These are phyloP conservation scores for Xylaria arbuscula DNA, from an alignment of 2,329 filamentous ascomycete genomes.

Conservation along the genomic window DNA sequence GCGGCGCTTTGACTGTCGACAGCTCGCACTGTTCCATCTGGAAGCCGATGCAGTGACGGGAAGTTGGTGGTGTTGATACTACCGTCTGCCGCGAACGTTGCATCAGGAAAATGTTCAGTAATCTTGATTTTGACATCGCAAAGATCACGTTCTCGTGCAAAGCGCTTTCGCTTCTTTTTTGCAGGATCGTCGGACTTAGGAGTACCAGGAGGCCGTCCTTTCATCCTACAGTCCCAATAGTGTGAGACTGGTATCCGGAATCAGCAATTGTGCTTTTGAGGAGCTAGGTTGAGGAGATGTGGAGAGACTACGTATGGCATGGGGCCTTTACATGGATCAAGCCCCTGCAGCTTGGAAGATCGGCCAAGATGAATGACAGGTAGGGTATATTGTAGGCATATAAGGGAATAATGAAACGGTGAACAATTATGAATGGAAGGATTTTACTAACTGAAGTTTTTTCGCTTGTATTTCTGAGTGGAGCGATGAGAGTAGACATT, in stretches of 20 bases:
- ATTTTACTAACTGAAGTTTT: conserved; percentile 68
- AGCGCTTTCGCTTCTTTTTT: conserved; percentile 84
- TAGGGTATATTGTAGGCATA: background rate
- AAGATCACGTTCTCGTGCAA: conserved; percentile 78
- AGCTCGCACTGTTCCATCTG: conserved; percentile 42
- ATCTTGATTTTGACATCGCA: conserved; percentile 91
- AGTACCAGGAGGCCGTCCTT: conserved; percentile 81
- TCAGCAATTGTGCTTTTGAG: conserved; percentile 17
- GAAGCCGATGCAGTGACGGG: conserved; percentile 43
- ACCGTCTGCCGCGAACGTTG: conserved; percentile 51
- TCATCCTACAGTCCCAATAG: conserved; percentile 87
- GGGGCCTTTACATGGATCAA: conserved; percentile 2
- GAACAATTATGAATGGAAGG: background rate
- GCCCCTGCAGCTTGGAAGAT: background rate
- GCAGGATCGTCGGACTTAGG: conserved; percentile 82
- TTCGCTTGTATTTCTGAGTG: conserved; percentile 82
- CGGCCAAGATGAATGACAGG: background rate
- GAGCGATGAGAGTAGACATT: conserved; percentile 88
- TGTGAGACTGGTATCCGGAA: conserved; percentile 66
- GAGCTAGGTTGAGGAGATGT: background rate
- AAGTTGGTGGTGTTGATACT: conserved; percentile 38
- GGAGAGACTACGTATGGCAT: background rate
- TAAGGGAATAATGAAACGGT: background rate
- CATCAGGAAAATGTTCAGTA: conserved; percentile 77
- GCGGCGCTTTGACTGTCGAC: conserved; percentile 57